These are phyloP conservation scores for Claviceps cyperi DNA, from an alignment of 2,329 filamentous ascomycete species.

Conservation along the genomic window DNA sequence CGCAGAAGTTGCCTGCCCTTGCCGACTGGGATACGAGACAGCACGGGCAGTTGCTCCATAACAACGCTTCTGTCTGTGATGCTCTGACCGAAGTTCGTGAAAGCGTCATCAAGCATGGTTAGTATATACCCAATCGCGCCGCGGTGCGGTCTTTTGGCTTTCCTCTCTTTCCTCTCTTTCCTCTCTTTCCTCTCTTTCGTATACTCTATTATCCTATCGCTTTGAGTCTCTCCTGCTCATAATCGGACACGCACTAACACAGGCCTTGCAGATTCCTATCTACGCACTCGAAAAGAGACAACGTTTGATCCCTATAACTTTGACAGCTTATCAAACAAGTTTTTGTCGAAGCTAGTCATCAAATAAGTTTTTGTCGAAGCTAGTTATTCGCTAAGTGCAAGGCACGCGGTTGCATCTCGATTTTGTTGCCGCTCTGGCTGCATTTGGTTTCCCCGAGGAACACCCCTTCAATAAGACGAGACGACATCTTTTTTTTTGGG, in stretches of 20 bases:
- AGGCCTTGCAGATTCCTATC: slow-evolving; percentile 58
- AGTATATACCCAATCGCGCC: slow-evolving; percentile 21
- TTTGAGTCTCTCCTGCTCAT: neutral
- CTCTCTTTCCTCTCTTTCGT: neutral
- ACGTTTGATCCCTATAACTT: slow-evolving; percentile 88
- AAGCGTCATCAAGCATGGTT: slow-evolving; percentile 89
- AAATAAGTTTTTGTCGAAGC: slow-evolving; percentile 93
- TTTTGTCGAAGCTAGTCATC: slow-evolving; percentile 90
- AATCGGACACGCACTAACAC: slow-evolving; percentile 10
- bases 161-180: neutral
- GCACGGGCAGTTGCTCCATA: slow-evolving; percentile 81
- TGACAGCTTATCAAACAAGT: slow-evolving; percentile 92
- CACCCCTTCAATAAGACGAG: neutral
- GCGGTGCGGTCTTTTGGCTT: neutral
- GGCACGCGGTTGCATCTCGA: neutral
- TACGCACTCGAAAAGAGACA: slow-evolving; percentile 62
- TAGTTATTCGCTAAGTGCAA: slow-evolving; percentile 79
- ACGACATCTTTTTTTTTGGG: slow-evolving; percentile 4
- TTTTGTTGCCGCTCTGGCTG: neutral
- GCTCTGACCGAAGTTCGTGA: slow-evolving; percentile 91
- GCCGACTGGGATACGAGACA: slow-evolving; percentile 88
- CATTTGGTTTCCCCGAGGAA: no score
- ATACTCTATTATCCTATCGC: neutral
- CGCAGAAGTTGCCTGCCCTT: slow-evolving; percentile 84
- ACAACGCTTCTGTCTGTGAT: slow-evolving; percentile 83